These are phyloP conservation scores for Ophiocordyceps camponoti-leonardi DNA, from an alignment of 2,329 filamentous ascomycete species.

Conservation along the genomic window DNA sequence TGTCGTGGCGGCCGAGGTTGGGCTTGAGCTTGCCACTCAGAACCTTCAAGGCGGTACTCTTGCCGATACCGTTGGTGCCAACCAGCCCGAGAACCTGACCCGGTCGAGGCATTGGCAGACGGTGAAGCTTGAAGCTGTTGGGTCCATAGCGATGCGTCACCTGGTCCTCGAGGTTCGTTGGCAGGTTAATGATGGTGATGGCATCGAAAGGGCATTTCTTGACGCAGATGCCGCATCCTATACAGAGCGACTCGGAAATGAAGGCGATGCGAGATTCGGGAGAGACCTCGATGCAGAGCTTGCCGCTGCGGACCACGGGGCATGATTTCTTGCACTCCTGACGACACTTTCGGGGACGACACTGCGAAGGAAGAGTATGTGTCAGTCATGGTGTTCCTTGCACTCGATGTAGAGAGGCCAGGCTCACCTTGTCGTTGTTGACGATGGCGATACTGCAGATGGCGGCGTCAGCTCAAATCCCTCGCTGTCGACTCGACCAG, in stretches of 20 bases:
- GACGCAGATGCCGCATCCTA: conserved; percentile 97
- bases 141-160: conserved; percentile 97
- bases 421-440: conserved; percentile 80
- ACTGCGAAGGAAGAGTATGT: conserved; percentile 10
- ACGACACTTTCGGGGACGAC: conserved; percentile 57
- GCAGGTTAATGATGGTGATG: conserved; percentile 99
- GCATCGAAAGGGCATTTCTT: conserved; percentile 99
- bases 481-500: not conserved
- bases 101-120: conserved; percentile 85
- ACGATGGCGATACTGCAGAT: conserved; percentile 82
- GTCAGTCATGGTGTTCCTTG: conserved; percentile 11
- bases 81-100: conserved; percentile 93
- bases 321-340: conserved; percentile 99
- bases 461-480: conserved; percentile 9
- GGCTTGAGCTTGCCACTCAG: conserved; percentile 97
- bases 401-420: conserved; percentile 10
- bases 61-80: conserved; percentile 98
- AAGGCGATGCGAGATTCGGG: conserved; percentile 87
- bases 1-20: conserved; percentile 85
- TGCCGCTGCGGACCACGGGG: conserved; percentile 91
- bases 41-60: conserved; percentile 99
- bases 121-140: conserved; percentile 99
- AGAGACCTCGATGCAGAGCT: conserved; percentile 90
- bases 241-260: conserved; percentile 90
- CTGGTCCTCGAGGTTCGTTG: conserved; percentile 95